Evolutionary conservation across 495 filamentous ascomycete species (phyloP).

Genomic region (Penicillium waksmanii): DNA sequence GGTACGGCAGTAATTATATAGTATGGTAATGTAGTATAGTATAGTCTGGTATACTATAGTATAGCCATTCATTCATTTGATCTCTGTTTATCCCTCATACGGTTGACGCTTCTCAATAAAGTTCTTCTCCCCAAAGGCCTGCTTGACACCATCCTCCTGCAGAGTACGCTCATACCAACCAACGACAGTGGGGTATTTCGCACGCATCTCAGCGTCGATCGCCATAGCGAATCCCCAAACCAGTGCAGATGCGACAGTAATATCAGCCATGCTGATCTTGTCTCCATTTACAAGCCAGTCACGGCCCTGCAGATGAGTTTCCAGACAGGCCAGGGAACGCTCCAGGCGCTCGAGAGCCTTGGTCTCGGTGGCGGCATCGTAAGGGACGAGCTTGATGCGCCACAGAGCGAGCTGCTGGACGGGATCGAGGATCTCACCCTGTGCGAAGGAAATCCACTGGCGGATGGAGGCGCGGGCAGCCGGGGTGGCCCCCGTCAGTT

Average conservation of each 20-base stretch:
- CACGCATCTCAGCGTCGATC: constrained; percentile 56
- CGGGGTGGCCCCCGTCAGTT: constrained; percentile 53
- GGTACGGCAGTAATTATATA: no score
- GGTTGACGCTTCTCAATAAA: constrained; percentile 47
- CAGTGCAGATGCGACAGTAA: constrained; percentile 48
- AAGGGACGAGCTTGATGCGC: constrained; percentile 35
- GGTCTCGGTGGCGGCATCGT: constrained; percentile 41
- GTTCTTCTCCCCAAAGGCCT: constrained; percentile 50
- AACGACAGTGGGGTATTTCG: constrained; percentile 45
- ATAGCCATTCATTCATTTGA: neutral
- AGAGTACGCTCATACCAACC: constrained; percentile 48
- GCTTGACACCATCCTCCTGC: constrained; percentile 51
- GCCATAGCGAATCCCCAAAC: constrained; percentile 43
- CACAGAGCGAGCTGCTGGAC: constrained; percentile 36
- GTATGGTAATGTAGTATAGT: no score
- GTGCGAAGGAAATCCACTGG: constrained; percentile 54
- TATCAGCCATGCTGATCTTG: constrained; percentile 57
- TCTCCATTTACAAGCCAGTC: constrained; percentile 52
- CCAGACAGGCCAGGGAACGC: constrained; percentile 45
- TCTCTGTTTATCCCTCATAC: constrained; percentile 22
- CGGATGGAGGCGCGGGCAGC: constrained; percentile 52
- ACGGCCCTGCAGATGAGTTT: constrained; percentile 41
- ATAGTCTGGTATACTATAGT: no score
- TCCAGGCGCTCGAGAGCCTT: constrained; percentile 28
- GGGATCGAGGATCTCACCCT: constrained; percentile 46